Evolutionary conservation across 306 rosid species (phyloP), one percentile per base, ranked within the genome.

Genomic region (Bauhinia variegata): DNA sequence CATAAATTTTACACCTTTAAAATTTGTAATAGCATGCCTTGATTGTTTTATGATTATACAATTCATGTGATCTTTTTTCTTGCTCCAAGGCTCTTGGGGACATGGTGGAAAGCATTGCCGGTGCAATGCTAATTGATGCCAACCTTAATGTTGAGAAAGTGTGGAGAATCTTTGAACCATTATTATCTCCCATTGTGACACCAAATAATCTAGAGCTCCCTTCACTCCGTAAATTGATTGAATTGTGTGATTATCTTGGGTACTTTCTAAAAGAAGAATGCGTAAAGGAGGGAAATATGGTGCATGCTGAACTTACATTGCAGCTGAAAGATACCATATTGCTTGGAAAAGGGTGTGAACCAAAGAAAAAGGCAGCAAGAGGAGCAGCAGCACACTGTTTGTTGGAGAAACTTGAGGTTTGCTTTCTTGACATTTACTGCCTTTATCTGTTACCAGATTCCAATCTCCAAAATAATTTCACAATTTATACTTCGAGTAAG

Each of bases 61-160:
- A 17, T 41, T 36, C n/a, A 3, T 28, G 36, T 49, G 6, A 11
- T 18, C 38, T 46, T 2, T 67, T 54, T 68, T 42, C 11, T 28
- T 49, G 32, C 48, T 63, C 7, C 78, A 87, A 87, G 95, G 90
- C 81, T 51, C 86, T 87, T 34, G 95, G 88, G 71, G 95, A 87
- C 67, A 59, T 87, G 83, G 76, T 87, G 58, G 95, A 87, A 82
- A 87, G 95, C 73, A 85, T 87, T 59, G 83, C 85, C 8, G 90
- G 86, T 37, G 90, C 95, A 14, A 77, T 87, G 65, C 79, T 87
- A 47, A 53, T 87, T 75, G 95, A 87, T 65, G 62, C 81, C 36
- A 53, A 73, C 58, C 88, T 87, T 62, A 74, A 87, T 73, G 73
- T 82, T 61, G 79, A 85, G 7, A 60, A 75, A 85, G 88, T 87